A percentile compares a stretch with the other conserved stretches of the same genome.
Conservation (phyloP, 2,329 filamentous ascomycete genomes). For the Macroventuria anomochaeta region DNA sequence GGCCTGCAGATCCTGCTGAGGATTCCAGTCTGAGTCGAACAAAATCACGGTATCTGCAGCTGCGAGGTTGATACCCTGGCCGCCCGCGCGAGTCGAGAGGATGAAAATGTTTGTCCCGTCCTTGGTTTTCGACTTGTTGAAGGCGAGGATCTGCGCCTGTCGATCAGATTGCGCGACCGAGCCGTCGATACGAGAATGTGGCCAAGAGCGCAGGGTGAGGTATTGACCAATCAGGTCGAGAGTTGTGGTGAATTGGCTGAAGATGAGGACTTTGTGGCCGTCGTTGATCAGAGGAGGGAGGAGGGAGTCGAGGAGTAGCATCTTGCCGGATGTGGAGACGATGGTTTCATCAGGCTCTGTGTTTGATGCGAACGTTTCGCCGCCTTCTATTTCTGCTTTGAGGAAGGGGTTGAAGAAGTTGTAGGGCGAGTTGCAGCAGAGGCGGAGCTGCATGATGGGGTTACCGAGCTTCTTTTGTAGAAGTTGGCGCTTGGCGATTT, state of each 20-base stretch:
- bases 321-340: slow-evolving; percentile 89
- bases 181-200: slow-evolving; percentile 88
- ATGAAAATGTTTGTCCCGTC: slow-evolving; percentile 72
- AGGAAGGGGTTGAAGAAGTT: slow-evolving; percentile 94
- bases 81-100: slow-evolving; percentile 87
- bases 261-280: slow-evolving; percentile 91
- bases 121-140: slow-evolving; percentile 50
- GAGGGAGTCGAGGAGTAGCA: slow-evolving; percentile 89
- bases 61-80: slow-evolving; percentile 93
- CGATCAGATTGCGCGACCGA: slow-evolving; percentile 73
- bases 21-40: slow-evolving; percentile 93
- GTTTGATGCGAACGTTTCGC: slow-evolving; percentile 55
- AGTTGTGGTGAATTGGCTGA: slow-evolving; percentile 95
- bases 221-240: slow-evolving; percentile 91
- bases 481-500: slow-evolving; percentile 87
- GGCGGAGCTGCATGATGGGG: slow-evolving; percentile 85
- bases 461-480: slow-evolving; percentile 91
- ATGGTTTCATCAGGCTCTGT: slow-evolving; percentile 74
- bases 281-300: slow-evolving; percentile 75
- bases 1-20: slow-evolving; percentile 94
- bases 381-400: slow-evolving; percentile 56
- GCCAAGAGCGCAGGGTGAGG: slow-evolving; percentile 79
- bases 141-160: slow-evolving; percentile 57
- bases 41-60: slow-evolving; percentile 91
- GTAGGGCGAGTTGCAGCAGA: slow-evolving; percentile 92